Conservation (phyloP, 352 stramenopile species). For the Phytophthora citricola region DNA sequence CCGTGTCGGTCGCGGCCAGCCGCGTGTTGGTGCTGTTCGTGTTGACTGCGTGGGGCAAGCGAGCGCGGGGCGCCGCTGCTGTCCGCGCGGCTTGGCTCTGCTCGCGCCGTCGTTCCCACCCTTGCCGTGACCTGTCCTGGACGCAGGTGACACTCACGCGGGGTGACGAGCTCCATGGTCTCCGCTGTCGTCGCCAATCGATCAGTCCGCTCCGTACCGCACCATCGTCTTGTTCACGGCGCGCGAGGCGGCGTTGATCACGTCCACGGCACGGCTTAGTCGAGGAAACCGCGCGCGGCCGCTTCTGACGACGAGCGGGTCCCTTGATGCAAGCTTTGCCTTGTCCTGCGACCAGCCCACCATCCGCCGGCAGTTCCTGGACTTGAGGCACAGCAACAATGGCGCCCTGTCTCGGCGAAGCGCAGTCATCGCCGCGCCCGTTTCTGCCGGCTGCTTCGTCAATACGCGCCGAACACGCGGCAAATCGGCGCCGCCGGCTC, state of each 20-base stretch:
- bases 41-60: constrained; percentile 28
- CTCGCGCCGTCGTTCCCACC: constrained; percentile 25
- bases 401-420: constrained; percentile 27
- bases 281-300: background rate
- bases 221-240: constrained; percentile 13
- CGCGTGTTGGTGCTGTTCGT: constrained; percentile 24
- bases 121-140: background rate
- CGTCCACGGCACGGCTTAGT: constrained; percentile 10
- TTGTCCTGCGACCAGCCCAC: constrained; percentile 12
- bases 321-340: background rate
- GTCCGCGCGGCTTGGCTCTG: constrained; percentile 34
- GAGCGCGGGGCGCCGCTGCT: constrained; percentile 1
- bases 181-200: constrained; percentile 29
- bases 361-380: constrained; percentile 25
- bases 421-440: constrained; percentile 31
- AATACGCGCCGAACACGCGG: constrained; percentile 28
- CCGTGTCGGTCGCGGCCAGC: constrained; percentile 20
- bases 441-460: constrained; percentile 27
- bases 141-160: background rate
- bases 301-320: constrained; percentile 13
- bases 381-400: constrained; percentile 22
- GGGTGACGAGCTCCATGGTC: constrained; percentile 18
- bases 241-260: constrained; percentile 12
- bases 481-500: constrained; percentile 24
- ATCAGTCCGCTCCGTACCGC: constrained; percentile 32